Evolutionary conservation across 768 basidiomycete genomes (phyloP).

Genomic region (Trametes sanguinea): DNA sequence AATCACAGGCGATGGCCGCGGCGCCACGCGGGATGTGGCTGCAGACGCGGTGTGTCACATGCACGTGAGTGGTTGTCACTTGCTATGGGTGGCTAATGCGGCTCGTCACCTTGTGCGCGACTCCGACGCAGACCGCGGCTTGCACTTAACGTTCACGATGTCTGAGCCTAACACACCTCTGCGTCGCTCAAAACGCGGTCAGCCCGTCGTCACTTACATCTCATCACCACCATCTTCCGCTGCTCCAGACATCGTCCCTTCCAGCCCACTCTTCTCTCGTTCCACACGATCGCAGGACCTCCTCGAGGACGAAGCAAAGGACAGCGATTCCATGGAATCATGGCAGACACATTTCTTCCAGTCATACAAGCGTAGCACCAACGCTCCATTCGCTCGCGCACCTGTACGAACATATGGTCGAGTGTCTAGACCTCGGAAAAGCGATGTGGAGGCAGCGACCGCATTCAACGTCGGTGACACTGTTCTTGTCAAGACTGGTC

Average conservation of each 20-base stretch:
- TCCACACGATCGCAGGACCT: constrained; percentile 23
- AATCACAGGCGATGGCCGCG: no score
- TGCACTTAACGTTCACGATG: not conserved
- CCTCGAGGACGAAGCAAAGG: constrained; percentile 23
- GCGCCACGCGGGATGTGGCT: no score
- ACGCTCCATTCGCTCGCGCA: not conserved
- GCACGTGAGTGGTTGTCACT: not conserved
- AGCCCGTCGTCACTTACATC: not conserved
- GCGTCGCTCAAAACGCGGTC: constrained; percentile 12
- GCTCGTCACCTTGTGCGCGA: not conserved
- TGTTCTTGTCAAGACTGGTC: constrained; percentile 55
- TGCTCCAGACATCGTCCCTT: constrained; percentile 24
- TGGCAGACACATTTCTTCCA: constrained; percentile 25
- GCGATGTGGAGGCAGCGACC: not conserved
- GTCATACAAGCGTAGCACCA: not conserved
- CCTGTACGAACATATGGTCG: constrained; percentile 8
- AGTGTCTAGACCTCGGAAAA: not conserved
- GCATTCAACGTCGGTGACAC: constrained; percentile 64
- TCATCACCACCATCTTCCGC: not conserved
- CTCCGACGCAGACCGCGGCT: no score
- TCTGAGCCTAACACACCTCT: constrained; percentile 1
- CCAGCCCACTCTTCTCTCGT: constrained; percentile 14
- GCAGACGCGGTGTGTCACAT: not conserved
- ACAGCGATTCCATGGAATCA: constrained; percentile 19
- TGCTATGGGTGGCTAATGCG: not conserved